Conservation (phyloP, 306 rosid genomes). For the Citrullus amarus region DNA sequence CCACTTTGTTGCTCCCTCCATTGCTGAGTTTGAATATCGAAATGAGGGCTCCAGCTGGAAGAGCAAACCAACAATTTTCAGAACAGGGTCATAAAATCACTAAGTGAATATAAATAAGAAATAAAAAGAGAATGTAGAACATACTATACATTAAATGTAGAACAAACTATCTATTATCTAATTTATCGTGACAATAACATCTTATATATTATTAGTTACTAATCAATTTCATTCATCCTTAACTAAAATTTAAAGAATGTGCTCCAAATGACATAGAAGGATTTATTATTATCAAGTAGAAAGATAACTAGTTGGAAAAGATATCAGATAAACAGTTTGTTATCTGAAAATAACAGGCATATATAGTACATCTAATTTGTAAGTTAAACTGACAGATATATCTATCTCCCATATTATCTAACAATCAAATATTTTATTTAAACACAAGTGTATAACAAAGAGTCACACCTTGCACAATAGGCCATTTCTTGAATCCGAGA, state of each 20-base stretch:
- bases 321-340: background rate
- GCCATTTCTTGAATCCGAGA: constrained; percentile 36
- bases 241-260: background rate
- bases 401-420: background rate
- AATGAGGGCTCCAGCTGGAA: constrained; percentile 46
- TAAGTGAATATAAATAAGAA: background rate
- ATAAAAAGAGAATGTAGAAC: background rate
- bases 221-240: background rate
- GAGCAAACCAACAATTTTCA: background rate
- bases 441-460: background rate
- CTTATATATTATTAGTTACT: background rate
- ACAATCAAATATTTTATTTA: background rate
- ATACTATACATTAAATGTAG: background rate
- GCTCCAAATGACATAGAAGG: background rate
- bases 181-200: background rate
- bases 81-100: background rate
- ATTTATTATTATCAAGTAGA: background rate
- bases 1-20: constrained; percentile 96
- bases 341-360: background rate
- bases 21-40: constrained; percentile 46
- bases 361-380: background rate
- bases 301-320: background rate
- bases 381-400: background rate
- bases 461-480: constrained; percentile 53
- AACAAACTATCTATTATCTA: background rate